phyloP scores from a whole-genome alignment of 345 rosid species.

The Rhodamnia argentea region DNA sequence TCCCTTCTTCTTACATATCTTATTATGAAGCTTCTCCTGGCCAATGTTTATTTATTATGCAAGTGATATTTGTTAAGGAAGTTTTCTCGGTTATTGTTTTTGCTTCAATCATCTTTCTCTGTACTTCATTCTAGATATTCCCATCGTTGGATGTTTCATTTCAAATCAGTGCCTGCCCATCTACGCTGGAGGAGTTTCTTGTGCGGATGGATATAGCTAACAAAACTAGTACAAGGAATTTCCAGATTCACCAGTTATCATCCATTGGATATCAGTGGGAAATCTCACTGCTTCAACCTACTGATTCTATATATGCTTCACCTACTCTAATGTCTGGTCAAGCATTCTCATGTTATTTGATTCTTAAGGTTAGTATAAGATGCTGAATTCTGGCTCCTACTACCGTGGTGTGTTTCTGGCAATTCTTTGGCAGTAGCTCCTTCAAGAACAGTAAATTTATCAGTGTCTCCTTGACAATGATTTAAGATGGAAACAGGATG shows the following conservation, averaged over 20 bases:
- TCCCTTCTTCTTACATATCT: not conserved
- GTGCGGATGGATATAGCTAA: conserved; percentile 81
- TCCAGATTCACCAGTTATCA: conserved; percentile 76
- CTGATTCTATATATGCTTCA: conserved; percentile 51
- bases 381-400: not conserved
- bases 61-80: not conserved
- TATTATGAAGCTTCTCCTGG: not conserved
- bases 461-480: not conserved
- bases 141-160: conserved; percentile 76
- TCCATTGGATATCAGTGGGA: conserved; percentile 75
- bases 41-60: not conserved
- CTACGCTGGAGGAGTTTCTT: conserved; percentile 66
- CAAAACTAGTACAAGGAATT: conserved; percentile 58
- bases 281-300: conserved; percentile 67
- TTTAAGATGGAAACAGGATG: not conserved
- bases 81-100: not conserved
- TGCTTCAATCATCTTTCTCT: not conserved
- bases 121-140: conserved; percentile 38
- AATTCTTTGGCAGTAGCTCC: not conserved
- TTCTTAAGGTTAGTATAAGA: conserved; percentile 49
- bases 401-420: not conserved
- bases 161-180: conserved; percentile 71
- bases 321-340: conserved; percentile 63
- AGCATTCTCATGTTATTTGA: conserved; percentile 76
- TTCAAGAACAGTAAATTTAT: not conserved